Evolutionary conservation across 2,329 filamentous ascomycete genomes (phyloP).

Genomic region (Peltaster fructicola): DNA sequence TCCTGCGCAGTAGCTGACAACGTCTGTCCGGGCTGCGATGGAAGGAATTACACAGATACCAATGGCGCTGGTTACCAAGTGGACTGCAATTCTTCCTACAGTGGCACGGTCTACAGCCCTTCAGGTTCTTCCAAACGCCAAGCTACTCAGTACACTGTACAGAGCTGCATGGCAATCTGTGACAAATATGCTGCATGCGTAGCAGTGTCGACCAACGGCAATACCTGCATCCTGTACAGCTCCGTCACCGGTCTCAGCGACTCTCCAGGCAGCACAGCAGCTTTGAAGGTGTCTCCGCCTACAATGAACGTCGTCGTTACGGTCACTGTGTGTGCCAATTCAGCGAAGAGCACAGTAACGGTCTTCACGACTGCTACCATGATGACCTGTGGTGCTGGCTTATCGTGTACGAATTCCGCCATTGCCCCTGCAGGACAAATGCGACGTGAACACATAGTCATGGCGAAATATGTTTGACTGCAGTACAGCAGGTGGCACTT

Average conservation of each 20-base stretch:
- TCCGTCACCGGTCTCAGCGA: constrained; percentile 3
- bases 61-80: constrained; percentile 5
- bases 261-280: constrained; percentile 2
- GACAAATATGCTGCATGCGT: constrained; percentile 3
- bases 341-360: constrained; percentile 3
- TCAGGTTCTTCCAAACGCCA: constrained; percentile 1
- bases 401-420: constrained; percentile 5
- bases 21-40: constrained; percentile 6
- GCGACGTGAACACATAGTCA: too few relatives aligned
- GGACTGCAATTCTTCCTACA: constrained; percentile 4
- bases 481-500: too few relatives aligned
- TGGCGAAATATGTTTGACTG: too few relatives aligned
- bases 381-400: constrained; percentile 7
- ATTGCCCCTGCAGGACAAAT: too few relatives aligned
- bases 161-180: constrained; percentile 4
- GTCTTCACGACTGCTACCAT: constrained; percentile 7
- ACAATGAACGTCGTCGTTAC: constrained; percentile 5
- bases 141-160: constrained; percentile 1
- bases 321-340: constrained; percentile 6
- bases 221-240: constrained; percentile 3
- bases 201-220: constrained; percentile 3
- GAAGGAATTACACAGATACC: constrained; percentile 6
- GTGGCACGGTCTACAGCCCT: constrained; percentile 5
- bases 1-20: constrained; percentile 1
- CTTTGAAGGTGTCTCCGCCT: constrained; percentile 3